Evolutionary conservation across 1,284 basidiomycete species (phyloP), one percentile per base, ranked within the genome.

Genomic region (Trichosporon sp.): DNA sequence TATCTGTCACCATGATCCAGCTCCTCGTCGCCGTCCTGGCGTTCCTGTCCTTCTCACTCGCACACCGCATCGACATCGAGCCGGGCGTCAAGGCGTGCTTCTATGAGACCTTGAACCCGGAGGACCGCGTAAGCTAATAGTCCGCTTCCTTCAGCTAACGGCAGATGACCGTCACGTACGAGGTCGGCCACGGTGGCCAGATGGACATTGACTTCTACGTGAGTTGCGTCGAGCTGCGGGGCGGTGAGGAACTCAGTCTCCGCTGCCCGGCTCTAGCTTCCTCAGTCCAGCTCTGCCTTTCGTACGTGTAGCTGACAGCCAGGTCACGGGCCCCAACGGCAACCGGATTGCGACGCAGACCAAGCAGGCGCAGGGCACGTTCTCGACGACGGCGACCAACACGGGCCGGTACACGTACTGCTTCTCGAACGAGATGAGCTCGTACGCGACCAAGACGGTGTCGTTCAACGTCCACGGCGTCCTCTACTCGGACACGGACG

Each of bases 381-480:
- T 91, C 68, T 90, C 92, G 31, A 89, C 97, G 74, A 93, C 93
- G 3, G 95, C 95, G 12, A 88, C 90, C 70, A 88, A 86, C 75
- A 90, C 95, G 75, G 97, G 97, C 0, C 85, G 93, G 65, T 90
- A 96, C 80, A 91, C 93, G 76, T 98, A 98, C 80, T 99, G 97
- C 85, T 99, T 99, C 87, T 95, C 92, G 63, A 99, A 99, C 83
- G 91, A 95, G 83, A 98, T 98, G 92, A 94, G 92, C 77, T 90
- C 92, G 31, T 90, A 98, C 75, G 90, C 92, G 58, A 92, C 96
- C 84, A 99, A 99, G 85, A 90, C 93, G 72, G 89, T 99, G 76
- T 92, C 90, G 92, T 93, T 99, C 87, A 99, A 99, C 81, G 96
- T 99, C 4, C 97, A 99, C 78, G 97, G 97, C 31, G 90, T 98